These are phyloP conservation scores for Camelina hispida DNA, from an alignment of 345 rosid genomes.

Conservation along the genomic window DNA sequence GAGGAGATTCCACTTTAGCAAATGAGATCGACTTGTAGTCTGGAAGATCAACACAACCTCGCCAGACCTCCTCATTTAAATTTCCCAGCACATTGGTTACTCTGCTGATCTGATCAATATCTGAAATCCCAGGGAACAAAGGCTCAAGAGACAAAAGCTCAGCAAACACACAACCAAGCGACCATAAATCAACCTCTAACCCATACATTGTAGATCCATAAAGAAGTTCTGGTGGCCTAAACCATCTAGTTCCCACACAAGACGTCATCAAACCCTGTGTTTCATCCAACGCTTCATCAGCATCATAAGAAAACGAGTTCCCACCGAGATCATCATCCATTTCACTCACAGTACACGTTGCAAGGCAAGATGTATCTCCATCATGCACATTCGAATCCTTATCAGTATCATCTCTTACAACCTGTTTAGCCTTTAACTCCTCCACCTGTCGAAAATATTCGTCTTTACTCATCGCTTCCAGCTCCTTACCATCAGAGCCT, in stretches of 20 bases:
- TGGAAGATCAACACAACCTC: slow-evolving; percentile 74
- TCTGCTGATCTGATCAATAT: slow-evolving; percentile 85
- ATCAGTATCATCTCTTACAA: slow-evolving; percentile 53
- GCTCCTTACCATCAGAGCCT: slow-evolving; percentile 44
- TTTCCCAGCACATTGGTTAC: slow-evolving; percentile 75
- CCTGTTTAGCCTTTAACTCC: slow-evolving; percentile 58
- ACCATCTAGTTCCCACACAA: slow-evolving; percentile 98
- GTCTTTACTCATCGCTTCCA: slow-evolving; percentile 48
- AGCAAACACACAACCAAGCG: slow-evolving; percentile 86
- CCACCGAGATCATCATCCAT: slow-evolving; percentile 64
- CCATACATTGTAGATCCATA: slow-evolving; percentile 87
- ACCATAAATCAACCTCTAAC: slow-evolving; percentile 85
- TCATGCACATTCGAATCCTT: slow-evolving; percentile 67
- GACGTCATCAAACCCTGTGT: slow-evolving; percentile 70
- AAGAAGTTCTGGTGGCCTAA: slow-evolving; percentile 90
- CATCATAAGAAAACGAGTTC: slow-evolving; percentile 61
- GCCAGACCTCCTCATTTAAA: slow-evolving; percentile 78
- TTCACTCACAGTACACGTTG: slow-evolving; percentile 80
- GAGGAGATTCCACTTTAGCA: slow-evolving; percentile 70
- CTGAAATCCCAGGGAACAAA: slow-evolving; percentile 84
- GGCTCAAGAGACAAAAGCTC: slow-evolving; percentile 82
- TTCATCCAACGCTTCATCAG: slow-evolving; percentile 57
- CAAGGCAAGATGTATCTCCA: slow-evolving; percentile 80
- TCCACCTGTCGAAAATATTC: slow-evolving; percentile 59
- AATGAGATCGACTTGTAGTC: slow-evolving; percentile 81